Base-by-base conservation (phyloP, 1,139 yeast genomes). In the Debaryomycetaceae sp. region DNA sequence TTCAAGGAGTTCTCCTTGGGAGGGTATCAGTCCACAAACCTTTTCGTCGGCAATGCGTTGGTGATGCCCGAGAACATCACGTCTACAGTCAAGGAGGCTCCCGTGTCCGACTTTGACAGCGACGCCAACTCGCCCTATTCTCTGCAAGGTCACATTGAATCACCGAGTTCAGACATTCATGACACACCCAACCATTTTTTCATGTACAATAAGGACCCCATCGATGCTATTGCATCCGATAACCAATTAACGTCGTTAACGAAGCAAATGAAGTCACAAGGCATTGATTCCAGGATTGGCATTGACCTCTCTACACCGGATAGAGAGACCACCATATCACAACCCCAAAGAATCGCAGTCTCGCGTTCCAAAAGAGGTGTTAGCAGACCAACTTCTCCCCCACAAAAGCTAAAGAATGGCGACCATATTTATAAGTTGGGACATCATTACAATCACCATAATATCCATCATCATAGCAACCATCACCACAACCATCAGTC, bases 361-460 rank as follows among this genome's bases (percentile, higher is more conserved):
- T 27, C 65, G 6, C 44, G 45, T 8, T 43, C 46, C 5, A 46
- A 41, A 34, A 41, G 40, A 24, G 36, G 42, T 13, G 38, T 49
- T 34, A 4, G 31, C 8, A 27, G 11, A 8, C 31, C 31, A 27
- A 27, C 4, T 7, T 27, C 45, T 46, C 47, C 54, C 41, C 57
- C 54, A 37, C 62, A 56, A 41, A 65, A 63, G 45, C 48, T 58
- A 40, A 67, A 63, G 46, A 55, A 49, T 39, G 48, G 53, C 34
- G 70, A 71, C 2, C 69, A 67, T 51, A 56, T 69, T 24, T 66
- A 59, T 43, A 69, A 69, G 51, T 27, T 27, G 31, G 68, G 71
- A 6, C 49, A 53, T 3, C 54, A 54, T 35, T 48, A 47, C 36
- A 53, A 50, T 43, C 22, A 41, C 40, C 44, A 44, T 17, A 17